phyloP scores from a whole-genome alignment of 768 basidiomycete genomes.

The Thelephora aurantiotincta region DNA sequence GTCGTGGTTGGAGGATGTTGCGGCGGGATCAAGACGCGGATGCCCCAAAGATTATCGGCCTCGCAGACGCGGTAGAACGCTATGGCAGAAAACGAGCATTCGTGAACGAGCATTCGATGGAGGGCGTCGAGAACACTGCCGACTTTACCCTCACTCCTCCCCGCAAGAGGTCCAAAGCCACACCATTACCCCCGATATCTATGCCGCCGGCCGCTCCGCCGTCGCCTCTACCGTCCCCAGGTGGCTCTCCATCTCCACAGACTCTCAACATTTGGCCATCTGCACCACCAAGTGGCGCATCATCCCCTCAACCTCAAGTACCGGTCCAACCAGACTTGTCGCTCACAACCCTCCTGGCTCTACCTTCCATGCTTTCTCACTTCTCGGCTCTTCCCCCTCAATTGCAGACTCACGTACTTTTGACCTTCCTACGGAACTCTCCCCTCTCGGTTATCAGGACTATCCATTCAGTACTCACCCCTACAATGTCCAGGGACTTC shows the following conservation, averaged over 20 bases:
- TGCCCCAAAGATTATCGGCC: conserved; percentile 38
- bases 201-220: conserved; percentile 66
- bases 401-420: conserved; percentile 86
- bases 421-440: conserved; percentile 85
- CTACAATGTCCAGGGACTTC: conserved; percentile 89
- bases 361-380: conserved; percentile 71
- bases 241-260: conserved; percentile 69
- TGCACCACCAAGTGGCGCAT: conserved; percentile 65
- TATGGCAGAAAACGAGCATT: conserved; percentile 53
- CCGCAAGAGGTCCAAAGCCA: conserved; percentile 63
- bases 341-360: conserved; percentile 71
- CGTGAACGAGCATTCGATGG: conserved; percentile 46
- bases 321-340: conserved; percentile 75
- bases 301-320: conserved; percentile 48
- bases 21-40: conserved; percentile 47
- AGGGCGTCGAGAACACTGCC: conserved; percentile 53
- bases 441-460: conserved; percentile 85
- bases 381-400: conserved; percentile 69
- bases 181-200: conserved; percentile 44
- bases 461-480: conserved; percentile 76
- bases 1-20: conserved; percentile 65
- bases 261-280: conserved; percentile 52
- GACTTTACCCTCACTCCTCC: conserved; percentile 37
- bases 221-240: conserved; percentile 74
- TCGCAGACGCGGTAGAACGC: conserved; percentile 72